Conservation (phyloP, 176 grass and related monocot species). For the Poa annua region DNA sequence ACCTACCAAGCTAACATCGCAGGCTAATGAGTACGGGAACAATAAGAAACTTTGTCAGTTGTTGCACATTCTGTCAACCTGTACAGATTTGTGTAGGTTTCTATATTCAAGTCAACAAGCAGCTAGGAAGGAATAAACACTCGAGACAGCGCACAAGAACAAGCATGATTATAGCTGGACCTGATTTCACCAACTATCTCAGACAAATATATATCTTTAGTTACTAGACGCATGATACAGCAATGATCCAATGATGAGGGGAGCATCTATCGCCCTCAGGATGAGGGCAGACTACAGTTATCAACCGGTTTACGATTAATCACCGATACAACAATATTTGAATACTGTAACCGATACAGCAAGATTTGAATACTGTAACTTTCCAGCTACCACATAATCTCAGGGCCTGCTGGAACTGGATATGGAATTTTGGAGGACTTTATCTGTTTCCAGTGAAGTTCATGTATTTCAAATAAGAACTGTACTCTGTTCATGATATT, state of each 20-base stretch:
- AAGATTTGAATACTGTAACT: neutral
- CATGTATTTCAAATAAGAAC: neutral
- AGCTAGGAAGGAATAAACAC: neutral
- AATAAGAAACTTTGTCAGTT: neutral
- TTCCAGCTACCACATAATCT: neutral
- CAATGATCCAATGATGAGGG: neutral
- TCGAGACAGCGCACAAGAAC: slow-evolving; percentile 30
- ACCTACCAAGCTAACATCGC: neutral
- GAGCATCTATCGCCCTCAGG: neutral
- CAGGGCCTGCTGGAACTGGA: neutral
- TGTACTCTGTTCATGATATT: neutral
- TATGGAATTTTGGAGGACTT: neutral
- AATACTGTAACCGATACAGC: neutral
- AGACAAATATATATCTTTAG: slow-evolving; percentile 1
- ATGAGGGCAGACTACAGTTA: neutral
- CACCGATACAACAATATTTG: neutral
- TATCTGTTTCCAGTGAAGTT: neutral
- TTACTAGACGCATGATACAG: neutral
- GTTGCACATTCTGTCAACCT: slow-evolving; percentile 28
- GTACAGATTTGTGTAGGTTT: neutral
- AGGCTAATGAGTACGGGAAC: neutral
- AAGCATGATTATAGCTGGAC: slow-evolving; percentile 15
- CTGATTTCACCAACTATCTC: slow-evolving; percentile 41
- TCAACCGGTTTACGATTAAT: neutral
- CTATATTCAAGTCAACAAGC: slow-evolving; percentile 26